Percentiles rank a stretch among this genome's conserved stretches.
These are phyloP conservation scores for Stephania japonica DNA, from an alignment of 164 flowering plant genomes.

Conservation along the genomic window DNA sequence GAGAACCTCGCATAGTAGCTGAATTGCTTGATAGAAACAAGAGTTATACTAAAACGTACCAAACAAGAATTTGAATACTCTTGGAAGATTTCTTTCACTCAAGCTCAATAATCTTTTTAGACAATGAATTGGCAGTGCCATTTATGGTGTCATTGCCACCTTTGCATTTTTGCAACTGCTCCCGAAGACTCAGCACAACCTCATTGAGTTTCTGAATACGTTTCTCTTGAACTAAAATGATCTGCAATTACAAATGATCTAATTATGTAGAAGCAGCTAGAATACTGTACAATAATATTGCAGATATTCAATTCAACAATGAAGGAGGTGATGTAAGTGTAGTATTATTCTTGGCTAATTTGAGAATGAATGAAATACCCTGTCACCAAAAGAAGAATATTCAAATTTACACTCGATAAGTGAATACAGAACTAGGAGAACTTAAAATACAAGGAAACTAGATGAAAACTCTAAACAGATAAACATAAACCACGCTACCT, in stretches of 20 bases:
- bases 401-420: neutral
- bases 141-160: neutral
- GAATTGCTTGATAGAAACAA: neutral
- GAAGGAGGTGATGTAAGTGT: neutral
- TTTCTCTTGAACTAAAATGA: neutral
- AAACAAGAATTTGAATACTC: neutral
- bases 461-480: neutral
- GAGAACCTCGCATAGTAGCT: neutral
- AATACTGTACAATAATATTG: neutral
- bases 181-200: constrained; percentile 1
- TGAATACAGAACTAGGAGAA: neutral
- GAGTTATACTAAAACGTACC: neutral
- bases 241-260: neutral
- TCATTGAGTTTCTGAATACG: neutral
- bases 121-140: neutral
- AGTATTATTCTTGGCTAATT: neutral
- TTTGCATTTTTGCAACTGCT: neutral
- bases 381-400: neutral
- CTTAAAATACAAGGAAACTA: neutral
- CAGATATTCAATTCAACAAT: neutral
- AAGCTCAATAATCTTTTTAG: neutral
- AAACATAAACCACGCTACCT: neutral
- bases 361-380: neutral
- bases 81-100: neutral
- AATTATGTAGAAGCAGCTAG: neutral